Evolutionary conservation across 192 early-diverging fungal species (phyloP), one percentile per base, ranked within the genome.

Genomic region (Piromyces finnis): DNA sequence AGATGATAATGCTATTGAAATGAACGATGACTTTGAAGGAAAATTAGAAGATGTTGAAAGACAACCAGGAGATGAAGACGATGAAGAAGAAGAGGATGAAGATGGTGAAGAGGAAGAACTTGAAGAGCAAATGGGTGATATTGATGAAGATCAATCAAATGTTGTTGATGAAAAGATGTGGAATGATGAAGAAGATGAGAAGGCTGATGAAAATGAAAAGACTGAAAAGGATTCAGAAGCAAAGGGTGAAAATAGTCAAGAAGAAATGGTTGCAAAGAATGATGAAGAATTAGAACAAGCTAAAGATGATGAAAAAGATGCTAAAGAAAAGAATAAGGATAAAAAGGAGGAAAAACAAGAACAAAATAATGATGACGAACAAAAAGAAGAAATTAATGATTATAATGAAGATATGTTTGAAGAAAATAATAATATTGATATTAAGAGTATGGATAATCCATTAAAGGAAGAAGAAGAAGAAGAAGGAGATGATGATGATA

Each of bases 81-180:
- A 87, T 26, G 85, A 90, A 28, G 81, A 83, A 17, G 90, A 92
- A 6, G 89, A 93, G 3, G 88, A 92, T 28, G 91, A 93, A 7
- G 90, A 94, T 22, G 90, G 91, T 11, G 91, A 94, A n/a, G 90
- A 92, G 29, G 85, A 90, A 12, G 90, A 94, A 28, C 83, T 88
- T 83, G 94, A 96, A 68, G 51, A 68, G 86, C 92, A 95, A 82
- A 92, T 97, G 85, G 97, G 96, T 35, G 91, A 99, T 78, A 87
- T 98, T 11, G 95, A 96, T 82, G 90, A 92, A 30, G 90, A 93
- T 81, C 92, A 94, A 79, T 93, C 94, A 1, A 92, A 96, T 79
- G 92, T 93, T 0, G 90, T 99, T 28, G 97, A 99, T 82, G 96
- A 99, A 81, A 96, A 97, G 87, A 89, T 99, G 89, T 99, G 97